These are phyloP conservation scores for Phyllosticta ampelicida DNA, from an alignment of 2,329 filamentous ascomycete genomes.

Conservation along the genomic window DNA sequence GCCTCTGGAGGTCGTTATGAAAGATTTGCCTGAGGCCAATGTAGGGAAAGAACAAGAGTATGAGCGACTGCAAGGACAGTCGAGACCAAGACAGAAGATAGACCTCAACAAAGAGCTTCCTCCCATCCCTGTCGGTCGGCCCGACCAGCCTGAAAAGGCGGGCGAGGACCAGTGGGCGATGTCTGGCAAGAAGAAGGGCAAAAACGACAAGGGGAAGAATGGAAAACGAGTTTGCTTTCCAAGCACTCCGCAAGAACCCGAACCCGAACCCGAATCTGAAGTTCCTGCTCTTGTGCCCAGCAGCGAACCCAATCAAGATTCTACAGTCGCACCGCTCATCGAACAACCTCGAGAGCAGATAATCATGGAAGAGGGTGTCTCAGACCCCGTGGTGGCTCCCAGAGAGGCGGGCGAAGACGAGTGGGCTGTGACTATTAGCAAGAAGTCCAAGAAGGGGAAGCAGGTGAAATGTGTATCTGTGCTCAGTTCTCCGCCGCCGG, in stretches of 20 bases:
- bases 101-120: not conserved
- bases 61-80: not conserved
- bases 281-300: not conserved
- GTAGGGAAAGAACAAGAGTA: slow-evolving; percentile 5
- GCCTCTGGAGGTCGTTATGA: slow-evolving; percentile 14
- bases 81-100: not conserved
- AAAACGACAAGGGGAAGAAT: slow-evolving; percentile 12
- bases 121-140: not conserved
- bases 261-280: not conserved
- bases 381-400: not conserved
- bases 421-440: slow-evolving; percentile 28
- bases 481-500: not conserved
- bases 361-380: not conserved
- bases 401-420: slow-evolving; percentile 10
- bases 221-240: not conserved
- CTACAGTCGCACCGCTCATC: not conserved
- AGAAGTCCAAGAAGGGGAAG: slow-evolving; percentile 39
- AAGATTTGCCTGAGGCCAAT: slow-evolving; percentile 10
- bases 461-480: slow-evolving; percentile 12
- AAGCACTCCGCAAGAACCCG: not conserved
- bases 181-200: slow-evolving; percentile 17
- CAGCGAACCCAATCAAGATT: not conserved
- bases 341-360: not conserved
- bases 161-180: slow-evolving; percentile 10
- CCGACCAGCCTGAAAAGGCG: not conserved